A percentile compares a stretch with the other conserved stretches of the same genome.
phyloP scores from a whole-genome alignment of 2,329 filamentous ascomycete genomes.

The Pleurostoma richardsiae region DNA sequence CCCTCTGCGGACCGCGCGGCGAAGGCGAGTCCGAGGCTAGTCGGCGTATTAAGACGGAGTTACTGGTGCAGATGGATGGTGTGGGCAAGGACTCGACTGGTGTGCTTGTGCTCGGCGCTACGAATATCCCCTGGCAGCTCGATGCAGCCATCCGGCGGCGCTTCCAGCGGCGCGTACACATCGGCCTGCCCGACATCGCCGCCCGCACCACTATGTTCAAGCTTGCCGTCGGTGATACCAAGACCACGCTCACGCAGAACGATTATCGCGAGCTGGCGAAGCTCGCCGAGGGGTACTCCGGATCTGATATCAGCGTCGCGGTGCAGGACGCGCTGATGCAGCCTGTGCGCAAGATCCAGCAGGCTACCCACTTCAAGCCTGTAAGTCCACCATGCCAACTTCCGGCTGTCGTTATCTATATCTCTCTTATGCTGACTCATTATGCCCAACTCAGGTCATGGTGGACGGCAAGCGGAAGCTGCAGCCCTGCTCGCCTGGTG shows the following conservation, averaged over 20 bases:
- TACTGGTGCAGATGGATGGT: constrained; percentile 98
- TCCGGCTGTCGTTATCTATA: neutral
- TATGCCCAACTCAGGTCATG: constrained; percentile 49
- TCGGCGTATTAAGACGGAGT: constrained; percentile 94
- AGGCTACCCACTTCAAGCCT: constrained; percentile 95
- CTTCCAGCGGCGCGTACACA: constrained; percentile 95
- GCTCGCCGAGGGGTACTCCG: constrained; percentile 89
- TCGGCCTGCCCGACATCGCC: constrained; percentile 80
- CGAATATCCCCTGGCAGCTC: constrained; percentile 98
- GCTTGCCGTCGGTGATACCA: constrained; percentile 86
- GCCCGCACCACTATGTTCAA: constrained; percentile 95
- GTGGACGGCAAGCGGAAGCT: constrained; percentile 63
- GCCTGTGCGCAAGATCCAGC: constrained; percentile 92
- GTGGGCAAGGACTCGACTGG: constrained; percentile 94
- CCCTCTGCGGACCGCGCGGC: constrained; percentile 83
- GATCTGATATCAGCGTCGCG: constrained; percentile 91
- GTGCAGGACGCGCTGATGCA: constrained; percentile 98
- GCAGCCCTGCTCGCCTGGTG: constrained; percentile 92
- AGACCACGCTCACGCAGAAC: constrained; percentile 70
- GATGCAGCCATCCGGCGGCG: constrained; percentile 92
- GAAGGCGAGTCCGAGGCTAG: constrained; percentile 98
- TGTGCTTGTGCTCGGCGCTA: constrained; percentile 90
- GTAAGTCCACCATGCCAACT: constrained; percentile 39
- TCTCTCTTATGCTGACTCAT: constrained; percentile 2
- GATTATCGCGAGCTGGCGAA: constrained; percentile 79